A percentile compares a stretch with the other conserved stretches of the same genome.
Conservation (phyloP, 1,139 yeast species). For the Diutina neorugosa region DNA sequence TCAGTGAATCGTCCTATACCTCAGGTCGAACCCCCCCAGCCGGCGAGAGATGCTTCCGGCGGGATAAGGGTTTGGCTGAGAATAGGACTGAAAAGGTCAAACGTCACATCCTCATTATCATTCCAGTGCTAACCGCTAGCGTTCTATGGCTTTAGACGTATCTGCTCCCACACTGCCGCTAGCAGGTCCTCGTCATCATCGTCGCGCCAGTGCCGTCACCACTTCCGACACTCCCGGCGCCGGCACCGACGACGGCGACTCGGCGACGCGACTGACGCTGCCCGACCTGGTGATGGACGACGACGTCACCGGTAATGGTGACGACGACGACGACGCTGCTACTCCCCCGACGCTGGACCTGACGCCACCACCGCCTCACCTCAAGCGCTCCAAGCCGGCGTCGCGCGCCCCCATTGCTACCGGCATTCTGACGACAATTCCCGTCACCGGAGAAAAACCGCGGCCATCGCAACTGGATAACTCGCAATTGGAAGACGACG, state of each 20-base stretch:
- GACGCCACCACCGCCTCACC: constrained; percentile 5
- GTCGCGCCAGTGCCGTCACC: neutral
- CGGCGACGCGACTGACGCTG: neutral
- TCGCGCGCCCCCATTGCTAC: constrained; percentile 43
- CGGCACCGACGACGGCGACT: neutral
- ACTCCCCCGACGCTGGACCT: constrained; percentile 1
- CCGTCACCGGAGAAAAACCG: constrained; percentile 74
- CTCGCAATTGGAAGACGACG: constrained; percentile 61
- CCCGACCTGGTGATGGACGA: constrained; percentile 3
- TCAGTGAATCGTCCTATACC: neutral
- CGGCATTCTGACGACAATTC: constrained; percentile 67
- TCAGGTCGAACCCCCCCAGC: neutral
- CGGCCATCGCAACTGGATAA: constrained; percentile 51
- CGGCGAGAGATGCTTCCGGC: neutral
- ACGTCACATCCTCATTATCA: no score
- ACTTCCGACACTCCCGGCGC: neutral
- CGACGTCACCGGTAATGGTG: neutral
- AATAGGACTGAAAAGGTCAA: no score
- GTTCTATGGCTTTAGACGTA: constrained; percentile 1
- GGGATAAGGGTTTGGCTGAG: neutral
- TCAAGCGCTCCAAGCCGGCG: constrained; percentile 26
- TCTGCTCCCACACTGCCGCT: constrained; percentile 4
- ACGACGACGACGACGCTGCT: neutral
- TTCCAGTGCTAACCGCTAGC: neutral
- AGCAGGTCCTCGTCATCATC: neutral